These are phyloP conservation scores for Coemansia sp. DNA, from an alignment of 192 early-diverging fungal genomes.

Conservation along the genomic window DNA sequence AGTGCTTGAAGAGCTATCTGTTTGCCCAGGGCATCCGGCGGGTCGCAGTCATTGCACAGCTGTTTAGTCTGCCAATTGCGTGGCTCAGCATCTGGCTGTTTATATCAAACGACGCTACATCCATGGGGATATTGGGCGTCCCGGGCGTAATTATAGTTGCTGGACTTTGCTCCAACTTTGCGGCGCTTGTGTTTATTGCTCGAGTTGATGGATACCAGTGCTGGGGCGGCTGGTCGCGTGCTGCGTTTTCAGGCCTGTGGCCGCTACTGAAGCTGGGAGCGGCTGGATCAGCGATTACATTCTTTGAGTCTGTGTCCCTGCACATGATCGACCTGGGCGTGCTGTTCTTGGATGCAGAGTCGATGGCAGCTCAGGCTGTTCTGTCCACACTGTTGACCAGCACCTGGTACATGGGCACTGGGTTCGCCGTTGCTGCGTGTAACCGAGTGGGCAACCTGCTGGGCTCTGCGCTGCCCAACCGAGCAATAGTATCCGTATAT, in stretches of 20 bases:
- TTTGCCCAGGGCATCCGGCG: constrained; percentile 91
- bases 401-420: constrained; percentile 69
- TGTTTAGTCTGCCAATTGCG: constrained; percentile 70
- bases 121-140: constrained; percentile 71
- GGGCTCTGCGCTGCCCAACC: constrained; percentile 58
- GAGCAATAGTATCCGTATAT: constrained; percentile 55
- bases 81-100: constrained; percentile 75
- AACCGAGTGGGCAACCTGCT: constrained; percentile 80
- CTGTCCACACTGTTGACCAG: constrained; percentile 65
- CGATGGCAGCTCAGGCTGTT: constrained; percentile 82
- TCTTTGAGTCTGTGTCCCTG: constrained; percentile 77
- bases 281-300: constrained; percentile 77
- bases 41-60: constrained; percentile 68
- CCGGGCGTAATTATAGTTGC: constrained; percentile 61
- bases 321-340: constrained; percentile 73
- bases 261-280: constrained; percentile 70
- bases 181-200: constrained; percentile 55
- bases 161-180: constrained; percentile 56
- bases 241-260: constrained; percentile 62
- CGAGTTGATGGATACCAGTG: constrained; percentile 65
- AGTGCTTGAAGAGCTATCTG: constrained; percentile 80
- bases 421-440: constrained; percentile 71
- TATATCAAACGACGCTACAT: constrained; percentile 56
- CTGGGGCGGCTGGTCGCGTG: constrained; percentile 86
- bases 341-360: constrained; percentile 69